A percentile compares a stretch with the other conserved stretches of the same genome.
Conservation (phyloP, 352 stramenopile species). For the Halophytophthora batemanensis region DNA sequence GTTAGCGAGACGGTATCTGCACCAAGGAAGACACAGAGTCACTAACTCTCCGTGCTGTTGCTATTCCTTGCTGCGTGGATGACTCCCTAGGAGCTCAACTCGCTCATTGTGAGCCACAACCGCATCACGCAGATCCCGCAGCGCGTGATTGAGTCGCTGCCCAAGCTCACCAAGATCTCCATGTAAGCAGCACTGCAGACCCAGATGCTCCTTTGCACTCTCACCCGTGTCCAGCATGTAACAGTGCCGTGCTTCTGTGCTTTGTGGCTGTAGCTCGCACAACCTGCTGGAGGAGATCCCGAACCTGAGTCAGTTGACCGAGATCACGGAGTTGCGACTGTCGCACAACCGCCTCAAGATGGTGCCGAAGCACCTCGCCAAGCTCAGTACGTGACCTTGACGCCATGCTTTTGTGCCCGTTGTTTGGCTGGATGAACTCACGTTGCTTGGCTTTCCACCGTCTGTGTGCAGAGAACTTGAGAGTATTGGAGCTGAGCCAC, state of each 20-base stretch:
- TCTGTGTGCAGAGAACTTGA: constrained; percentile 58
- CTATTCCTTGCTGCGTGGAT: constrained; percentile 4
- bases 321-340: constrained; percentile 75
- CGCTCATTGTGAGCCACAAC: constrained; percentile 85
- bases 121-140: constrained; percentile 64
- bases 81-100: constrained; percentile 59
- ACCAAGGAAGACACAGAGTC: constrained; percentile 1
- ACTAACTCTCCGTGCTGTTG: neutral
- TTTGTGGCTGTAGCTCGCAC: constrained; percentile 48
- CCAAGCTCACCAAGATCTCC: constrained; percentile 80
- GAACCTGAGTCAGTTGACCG: constrained; percentile 55
- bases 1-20: neutral
- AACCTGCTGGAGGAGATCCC: constrained; percentile 76
- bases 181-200: constrained; percentile 40
- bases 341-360: constrained; percentile 80
- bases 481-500: constrained; percentile 77
- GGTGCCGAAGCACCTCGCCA: constrained; percentile 54
- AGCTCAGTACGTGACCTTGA: constrained; percentile 52
- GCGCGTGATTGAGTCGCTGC: constrained; percentile 60
- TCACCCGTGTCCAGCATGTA: constrained; percentile 3
- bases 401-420: neutral
- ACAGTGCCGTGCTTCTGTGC: neutral
- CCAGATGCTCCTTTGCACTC: neutral
- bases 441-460: constrained; percentile 3
- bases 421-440: constrained; percentile 1